Evolutionary conservation across 139 green algal species (phyloP).

Genomic region (Protoeuglena noctilucae): DNA sequence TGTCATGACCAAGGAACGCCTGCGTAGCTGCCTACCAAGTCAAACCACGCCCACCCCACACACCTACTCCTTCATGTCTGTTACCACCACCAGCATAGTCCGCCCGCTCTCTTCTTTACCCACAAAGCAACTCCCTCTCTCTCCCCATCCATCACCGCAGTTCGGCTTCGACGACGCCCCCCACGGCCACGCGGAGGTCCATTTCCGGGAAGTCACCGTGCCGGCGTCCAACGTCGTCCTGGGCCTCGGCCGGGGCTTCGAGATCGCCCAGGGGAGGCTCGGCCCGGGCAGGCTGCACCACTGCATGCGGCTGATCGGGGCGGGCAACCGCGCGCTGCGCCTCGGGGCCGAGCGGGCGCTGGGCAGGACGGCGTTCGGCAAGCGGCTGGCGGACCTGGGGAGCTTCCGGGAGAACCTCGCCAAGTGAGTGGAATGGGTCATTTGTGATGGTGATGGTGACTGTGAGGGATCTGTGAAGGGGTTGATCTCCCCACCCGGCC

Average conservation of each 20-base stretch:
- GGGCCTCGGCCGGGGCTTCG: constrained; percentile 85
- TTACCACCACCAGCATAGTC: too few species aligned
- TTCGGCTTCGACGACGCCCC: constrained; percentile 91
- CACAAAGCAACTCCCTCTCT: too few species aligned
- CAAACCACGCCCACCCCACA: too few species aligned
- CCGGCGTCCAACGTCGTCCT: constrained; percentile 30
- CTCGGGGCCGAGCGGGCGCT: constrained; percentile 35
- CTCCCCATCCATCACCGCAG: too few species aligned
- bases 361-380: constrained; percentile 41
- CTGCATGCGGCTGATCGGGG: constrained; percentile 85
- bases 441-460: constrained; percentile 15
- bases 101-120: too few species aligned
- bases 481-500: too few species aligned
- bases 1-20: too few species aligned
- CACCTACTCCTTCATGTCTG: too few species aligned
- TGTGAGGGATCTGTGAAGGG: too few species aligned
- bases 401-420: not conserved
- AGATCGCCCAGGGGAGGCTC: constrained; percentile 91
- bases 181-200: constrained; percentile 85
- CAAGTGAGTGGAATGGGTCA: not conserved
- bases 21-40: too few species aligned
- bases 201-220: constrained; percentile 59
- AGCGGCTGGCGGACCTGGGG: constrained; percentile 37
- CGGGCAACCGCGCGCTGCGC: constrained; percentile 57
- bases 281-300: constrained; percentile 95